Conservation (phyloP, 331 rosid genomes). For the Quercus tomentella region DNA sequence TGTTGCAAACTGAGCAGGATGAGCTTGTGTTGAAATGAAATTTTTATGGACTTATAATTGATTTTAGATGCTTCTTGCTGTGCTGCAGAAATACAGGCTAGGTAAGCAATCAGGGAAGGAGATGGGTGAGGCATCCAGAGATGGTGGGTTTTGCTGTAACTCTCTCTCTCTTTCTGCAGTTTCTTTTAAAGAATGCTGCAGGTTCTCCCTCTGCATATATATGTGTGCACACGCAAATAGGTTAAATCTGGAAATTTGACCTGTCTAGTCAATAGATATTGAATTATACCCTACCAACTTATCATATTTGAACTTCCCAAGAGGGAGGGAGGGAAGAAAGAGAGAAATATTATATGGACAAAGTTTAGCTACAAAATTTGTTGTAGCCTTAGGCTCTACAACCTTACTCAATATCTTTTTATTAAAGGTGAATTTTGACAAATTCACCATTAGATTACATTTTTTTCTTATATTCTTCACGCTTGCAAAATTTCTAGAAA, state of each 20-base stretch:
- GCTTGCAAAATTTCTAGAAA: too few relatives aligned
- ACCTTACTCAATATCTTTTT: too few relatives aligned
- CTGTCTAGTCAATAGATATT: neutral
- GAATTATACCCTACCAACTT: constrained; percentile 5
- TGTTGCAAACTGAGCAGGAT: neutral
- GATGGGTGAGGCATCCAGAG: constrained; percentile 78
- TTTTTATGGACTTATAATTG: neutral
- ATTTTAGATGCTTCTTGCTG: constrained; percentile 15
- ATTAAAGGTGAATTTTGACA: too few relatives aligned
- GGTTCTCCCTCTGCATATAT: neutral
- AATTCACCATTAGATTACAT: too few relatives aligned
- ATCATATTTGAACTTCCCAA: neutral
- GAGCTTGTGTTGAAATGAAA: constrained; percentile 18
- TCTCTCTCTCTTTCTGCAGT: constrained; percentile 20
- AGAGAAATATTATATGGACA: neutral
- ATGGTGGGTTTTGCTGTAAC: constrained; percentile 55
- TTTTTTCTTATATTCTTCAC: too few relatives aligned
- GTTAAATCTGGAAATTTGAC: neutral
- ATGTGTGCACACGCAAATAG: neutral
- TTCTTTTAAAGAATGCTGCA: neutral
- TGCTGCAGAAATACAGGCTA: constrained; percentile 87
- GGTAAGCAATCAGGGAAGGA: constrained; percentile 98
- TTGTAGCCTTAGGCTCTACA: too few relatives aligned
- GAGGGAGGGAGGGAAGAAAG: neutral
- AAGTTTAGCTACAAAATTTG: too few relatives aligned